Base-by-base conservation (phyloP, 169 alveolate genomes). In the Plasmodium adleri region DNA sequence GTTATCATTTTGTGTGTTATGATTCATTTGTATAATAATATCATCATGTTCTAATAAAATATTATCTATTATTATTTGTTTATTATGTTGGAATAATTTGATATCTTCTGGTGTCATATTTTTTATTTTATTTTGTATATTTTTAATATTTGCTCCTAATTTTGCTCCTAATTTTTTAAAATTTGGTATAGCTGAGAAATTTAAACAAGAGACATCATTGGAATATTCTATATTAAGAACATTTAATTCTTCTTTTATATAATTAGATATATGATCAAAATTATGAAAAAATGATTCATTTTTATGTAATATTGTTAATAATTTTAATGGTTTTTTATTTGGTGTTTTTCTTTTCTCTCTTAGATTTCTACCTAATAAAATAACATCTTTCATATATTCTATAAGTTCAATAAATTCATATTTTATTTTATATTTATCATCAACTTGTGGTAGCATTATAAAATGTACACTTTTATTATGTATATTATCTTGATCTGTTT, bases 321-420 rank as follows among this genome's bases (percentile, higher is more conserved):
- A 95, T 28, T 87, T 93, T 13, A 98, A 78, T 1, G 99, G 99
- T 70, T 93, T 95, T 86, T 98, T 98, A 54, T 97, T 93, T 12
- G 98, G 93, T 12, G 96, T 93, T 72, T 97, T 97, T 50, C 95
- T 92, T 15, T 94, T 91, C 75, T 98, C 99, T 89, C 99, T 95
- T 56, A 98, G 93, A 54, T 95, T 94, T 92, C 99, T 93, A 9
- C 99, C 98, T 75, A 96, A 92, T 63, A 97, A 96, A 62, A 94
- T 90, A 12, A 94, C 94, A 6, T 45, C 28, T 24, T 83, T 83
- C 91, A 83, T 83, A 13, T 83, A 43, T 70, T 83, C 91, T 7
- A 83, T 68, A 15, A 83, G 73, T 47, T 83, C 91, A n/a, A 83
- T 83, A 26, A 70, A 68, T 83, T 70, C 91, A 63, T 83, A 56